Conservation (phyloP, 768 basidiomycete genomes). For the Symmetrospora coprosmae region DNA sequence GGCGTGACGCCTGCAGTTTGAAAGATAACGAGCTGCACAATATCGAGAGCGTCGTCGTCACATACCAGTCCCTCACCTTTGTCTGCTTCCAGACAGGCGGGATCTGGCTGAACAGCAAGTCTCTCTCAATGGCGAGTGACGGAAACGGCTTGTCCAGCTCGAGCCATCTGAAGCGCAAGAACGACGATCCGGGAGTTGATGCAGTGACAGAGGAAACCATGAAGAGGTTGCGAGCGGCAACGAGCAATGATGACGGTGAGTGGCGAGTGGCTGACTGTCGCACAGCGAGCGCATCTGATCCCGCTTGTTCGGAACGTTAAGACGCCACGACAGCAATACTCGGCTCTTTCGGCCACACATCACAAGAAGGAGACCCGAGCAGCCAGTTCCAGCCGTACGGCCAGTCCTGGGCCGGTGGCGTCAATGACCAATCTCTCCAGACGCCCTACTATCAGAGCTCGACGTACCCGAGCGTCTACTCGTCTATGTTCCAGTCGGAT, state of each 20-base stretch:
- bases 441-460: conserved; percentile 5
- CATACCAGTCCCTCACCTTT: conserved; percentile 30
- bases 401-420: background rate
- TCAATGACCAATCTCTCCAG: background rate
- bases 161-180: background rate
- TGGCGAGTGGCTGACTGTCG: too few species aligned
- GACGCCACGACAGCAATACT: conserved; percentile 25
- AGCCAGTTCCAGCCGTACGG: background rate
- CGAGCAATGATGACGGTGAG: background rate
- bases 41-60: conserved; percentile 32
- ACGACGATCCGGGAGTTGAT: background rate
- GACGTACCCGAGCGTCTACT: conserved; percentile 11
- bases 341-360: conserved; percentile 22
- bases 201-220: conserved; percentile 5
- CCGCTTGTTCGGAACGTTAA: background rate
- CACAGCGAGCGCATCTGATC: background rate
- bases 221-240: background rate
- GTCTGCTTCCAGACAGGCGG: conserved; percentile 32
- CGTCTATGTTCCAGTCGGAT: conserved; percentile 3
- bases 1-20: conserved; percentile 18
- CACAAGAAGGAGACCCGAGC: background rate
- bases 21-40: conserved; percentile 27
- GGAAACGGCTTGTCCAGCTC: background rate
- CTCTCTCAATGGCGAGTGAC: background rate
- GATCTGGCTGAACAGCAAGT: conserved; percentile 20